Conservation (phyloP, 805 yeast species). For the Komagataella phaffii region DNA sequence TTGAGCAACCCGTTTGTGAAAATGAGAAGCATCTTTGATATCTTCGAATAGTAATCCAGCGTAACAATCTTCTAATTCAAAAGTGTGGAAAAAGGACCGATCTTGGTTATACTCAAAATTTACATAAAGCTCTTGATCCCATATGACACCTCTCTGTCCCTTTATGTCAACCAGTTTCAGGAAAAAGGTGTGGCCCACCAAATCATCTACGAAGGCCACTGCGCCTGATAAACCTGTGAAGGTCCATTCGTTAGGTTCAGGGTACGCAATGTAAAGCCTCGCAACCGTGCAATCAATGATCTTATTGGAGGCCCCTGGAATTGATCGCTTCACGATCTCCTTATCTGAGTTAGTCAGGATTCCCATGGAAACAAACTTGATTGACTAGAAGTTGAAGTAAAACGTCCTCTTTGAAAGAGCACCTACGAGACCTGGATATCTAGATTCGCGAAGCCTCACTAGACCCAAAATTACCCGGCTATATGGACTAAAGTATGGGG, state of each 20-base stretch:
- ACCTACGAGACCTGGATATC: background rate
- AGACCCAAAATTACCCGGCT: background rate
- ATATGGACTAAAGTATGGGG: background rate
- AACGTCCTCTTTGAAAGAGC: background rate
- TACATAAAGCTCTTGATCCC: slow-evolving; percentile 94
- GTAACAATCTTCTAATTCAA: slow-evolving; percentile 82
- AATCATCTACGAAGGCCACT: slow-evolving; percentile 73
- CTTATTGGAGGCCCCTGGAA: slow-evolving; percentile 82
- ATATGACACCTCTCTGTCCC: slow-evolving; percentile 76
- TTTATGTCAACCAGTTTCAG: slow-evolving; percentile 76
- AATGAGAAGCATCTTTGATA: slow-evolving; percentile 74
- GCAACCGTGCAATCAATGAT: slow-evolving; percentile 87
- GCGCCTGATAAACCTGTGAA: slow-evolving; percentile 90
- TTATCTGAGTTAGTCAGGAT: slow-evolving; percentile 40
- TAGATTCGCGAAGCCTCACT: background rate
- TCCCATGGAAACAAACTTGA: slow-evolving; percentile 1
- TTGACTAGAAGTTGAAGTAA: background rate
- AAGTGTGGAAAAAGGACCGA: slow-evolving; percentile 86
- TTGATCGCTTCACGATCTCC: slow-evolving; percentile 76
- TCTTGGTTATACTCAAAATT: slow-evolving; percentile 88
- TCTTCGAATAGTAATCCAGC: slow-evolving; percentile 87
- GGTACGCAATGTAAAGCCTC: slow-evolving; percentile 79
- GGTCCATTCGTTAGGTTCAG: slow-evolving; percentile 69
- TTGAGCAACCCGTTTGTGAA: slow-evolving; percentile 60
- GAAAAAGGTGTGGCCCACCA: slow-evolving; percentile 89